Evolutionary conservation across 495 filamentous ascomycete species (phyloP).

Genomic region (Evansstolkia leycettana): DNA sequence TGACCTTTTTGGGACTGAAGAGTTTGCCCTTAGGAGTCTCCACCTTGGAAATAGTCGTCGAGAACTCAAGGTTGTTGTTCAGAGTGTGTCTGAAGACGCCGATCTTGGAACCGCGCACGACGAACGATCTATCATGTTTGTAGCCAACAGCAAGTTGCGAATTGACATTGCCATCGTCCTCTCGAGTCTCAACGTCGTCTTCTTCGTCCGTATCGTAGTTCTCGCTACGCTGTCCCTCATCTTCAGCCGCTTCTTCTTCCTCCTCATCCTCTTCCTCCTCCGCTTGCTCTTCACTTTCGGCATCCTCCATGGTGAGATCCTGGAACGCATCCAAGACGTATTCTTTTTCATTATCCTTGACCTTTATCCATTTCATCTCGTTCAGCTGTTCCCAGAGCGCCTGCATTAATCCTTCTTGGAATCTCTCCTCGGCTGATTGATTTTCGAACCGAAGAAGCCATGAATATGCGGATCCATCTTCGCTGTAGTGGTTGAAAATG

Average conservation of each 20-base stretch:
- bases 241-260: constrained; percentile 44
- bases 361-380: constrained; percentile 85
- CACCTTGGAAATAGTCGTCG: constrained; percentile 95
- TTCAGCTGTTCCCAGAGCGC: constrained; percentile 96
- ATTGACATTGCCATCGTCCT: constrained; percentile 77
- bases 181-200: constrained; percentile 60
- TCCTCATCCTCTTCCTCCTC: constrained; percentile 51
- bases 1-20: constrained; percentile 94
- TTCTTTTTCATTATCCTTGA: constrained; percentile 82
- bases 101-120: constrained; percentile 93
- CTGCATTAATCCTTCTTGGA: constrained; percentile 90
- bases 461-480: constrained; percentile 83
- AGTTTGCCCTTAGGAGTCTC: constrained; percentile 76
- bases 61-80: constrained; percentile 88
- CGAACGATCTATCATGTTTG: constrained; percentile 94
- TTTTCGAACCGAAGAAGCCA: constrained; percentile 93
- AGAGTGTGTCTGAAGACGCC: constrained; percentile 96
- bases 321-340: constrained; percentile 95
- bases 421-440: constrained; percentile 62
- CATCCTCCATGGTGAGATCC: constrained; percentile 85
- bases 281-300: constrained; percentile 38
- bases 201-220: constrained; percentile 91
- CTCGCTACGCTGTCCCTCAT: constrained; percentile 56
- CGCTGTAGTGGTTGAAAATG: constrained; percentile 92
- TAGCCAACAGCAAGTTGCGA: constrained; percentile 96